Conservation (phyloP, 108 stramenopile genomes). For the Chaetoceros muelleri region DNA sequence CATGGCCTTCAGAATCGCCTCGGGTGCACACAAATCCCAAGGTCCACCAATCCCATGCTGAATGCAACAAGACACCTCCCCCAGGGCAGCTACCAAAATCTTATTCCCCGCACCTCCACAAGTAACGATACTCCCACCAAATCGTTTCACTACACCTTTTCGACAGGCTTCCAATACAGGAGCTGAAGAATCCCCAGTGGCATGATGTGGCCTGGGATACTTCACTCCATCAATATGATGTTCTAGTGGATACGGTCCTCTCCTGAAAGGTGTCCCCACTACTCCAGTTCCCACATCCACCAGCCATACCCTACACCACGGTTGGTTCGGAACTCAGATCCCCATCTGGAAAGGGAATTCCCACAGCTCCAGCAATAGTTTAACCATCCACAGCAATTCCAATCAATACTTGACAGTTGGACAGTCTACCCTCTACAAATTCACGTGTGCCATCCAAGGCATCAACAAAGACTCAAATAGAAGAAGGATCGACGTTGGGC, state of each 20-base stretch:
- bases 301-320: constrained; percentile 15
- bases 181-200: constrained; percentile 10
- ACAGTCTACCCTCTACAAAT: constrained; percentile 69
- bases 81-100: constrained; percentile 20
- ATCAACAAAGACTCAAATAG: constrained; percentile 57
- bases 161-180: constrained; percentile 6
- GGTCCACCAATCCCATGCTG: constrained; percentile 9
- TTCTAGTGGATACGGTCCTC: constrained; percentile 18
- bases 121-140: constrained; percentile 15
- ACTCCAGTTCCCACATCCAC: constrained; percentile 15
- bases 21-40: constrained; percentile 60
- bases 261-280: constrained; percentile 7
- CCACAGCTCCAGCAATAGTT: constrained; percentile 60
- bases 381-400: constrained; percentile 46
- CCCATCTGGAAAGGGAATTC: constrained; percentile 51
- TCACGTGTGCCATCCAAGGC: constrained; percentile 79
- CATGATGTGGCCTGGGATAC: constrained; percentile 10
- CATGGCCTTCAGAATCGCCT: constrained; percentile 33
- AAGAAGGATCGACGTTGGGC: neutral
- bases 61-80: neutral
- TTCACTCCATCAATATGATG: constrained; percentile 11
- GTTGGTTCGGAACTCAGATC: constrained; percentile 13
- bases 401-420: constrained; percentile 64
- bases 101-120: constrained; percentile 26
- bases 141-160: constrained; percentile 1